Conservation (phyloP, 192 early-diverging fungal genomes). For the Podila epicladia region DNA sequence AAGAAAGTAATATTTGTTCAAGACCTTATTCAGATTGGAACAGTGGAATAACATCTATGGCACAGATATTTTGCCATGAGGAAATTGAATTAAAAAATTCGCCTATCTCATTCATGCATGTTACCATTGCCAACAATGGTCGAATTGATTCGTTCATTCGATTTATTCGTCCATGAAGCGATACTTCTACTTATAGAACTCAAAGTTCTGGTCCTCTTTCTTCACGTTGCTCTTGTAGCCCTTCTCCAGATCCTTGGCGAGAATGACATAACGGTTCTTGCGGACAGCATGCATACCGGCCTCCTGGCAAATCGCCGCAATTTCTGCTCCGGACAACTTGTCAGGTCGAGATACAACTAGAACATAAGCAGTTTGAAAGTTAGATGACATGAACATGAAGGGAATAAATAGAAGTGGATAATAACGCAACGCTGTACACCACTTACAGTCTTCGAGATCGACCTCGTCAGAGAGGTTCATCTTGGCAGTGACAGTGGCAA, state of each 20-base stretch:
- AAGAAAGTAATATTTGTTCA: too few species aligned
- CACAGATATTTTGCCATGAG: too few species aligned
- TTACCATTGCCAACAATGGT: too few species aligned
- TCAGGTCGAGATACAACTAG: conserved; percentile 95
- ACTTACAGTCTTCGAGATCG: conserved; percentile 95
- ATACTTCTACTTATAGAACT: conserved; percentile 74
- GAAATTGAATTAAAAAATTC: too few species aligned
- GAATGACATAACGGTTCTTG: conserved; percentile 96
- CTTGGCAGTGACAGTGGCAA: conserved; percentile 92
- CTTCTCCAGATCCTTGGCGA: conserved; percentile 96
- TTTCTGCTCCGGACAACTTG: conserved; percentile 96
- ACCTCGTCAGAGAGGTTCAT: conserved; percentile 99
- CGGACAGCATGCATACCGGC: conserved; percentile 99
- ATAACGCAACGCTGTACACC: too few species aligned
- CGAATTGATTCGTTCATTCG: too few species aligned
- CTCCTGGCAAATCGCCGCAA: conserved; percentile 97
- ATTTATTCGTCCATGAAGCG: neutral
- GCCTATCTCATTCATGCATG: too few species aligned
- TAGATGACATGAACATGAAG: neutral
- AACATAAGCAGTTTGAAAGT: neutral
- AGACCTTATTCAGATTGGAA: too few species aligned
- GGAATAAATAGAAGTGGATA: conserved; percentile 1
- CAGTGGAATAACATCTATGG: too few species aligned
- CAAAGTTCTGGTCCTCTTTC: conserved; percentile 94
- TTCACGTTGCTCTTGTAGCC: conserved; percentile 96